phyloP scores from a whole-genome alignment of 2,329 filamentous ascomycete genomes.

The Nannizzia gypsea region DNA sequence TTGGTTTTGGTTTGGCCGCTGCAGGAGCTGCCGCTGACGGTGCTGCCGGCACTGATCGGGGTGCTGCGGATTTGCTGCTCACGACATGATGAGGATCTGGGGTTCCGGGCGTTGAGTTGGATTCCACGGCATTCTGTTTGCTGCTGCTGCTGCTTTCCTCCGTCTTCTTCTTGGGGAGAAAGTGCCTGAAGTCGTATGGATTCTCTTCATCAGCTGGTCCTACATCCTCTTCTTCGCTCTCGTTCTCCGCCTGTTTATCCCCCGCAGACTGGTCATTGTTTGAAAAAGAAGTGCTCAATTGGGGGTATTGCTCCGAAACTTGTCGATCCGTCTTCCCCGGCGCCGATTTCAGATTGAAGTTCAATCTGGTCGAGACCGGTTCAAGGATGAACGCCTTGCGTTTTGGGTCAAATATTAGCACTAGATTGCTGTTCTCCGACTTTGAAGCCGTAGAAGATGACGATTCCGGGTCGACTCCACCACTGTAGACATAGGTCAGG shows the following conservation, averaged over 20 bases:
- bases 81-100: conserved; percentile 25
- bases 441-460: conserved; percentile 15
- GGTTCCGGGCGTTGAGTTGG: conserved; percentile 23
- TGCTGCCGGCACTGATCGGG: conserved; percentile 19
- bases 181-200: conserved; percentile 40
- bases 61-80: conserved; percentile 19
- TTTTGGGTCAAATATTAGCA: conserved; percentile 62
- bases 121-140: conserved; percentile 18
- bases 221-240: conserved; percentile 30
- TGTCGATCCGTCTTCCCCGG: conserved; percentile 55
- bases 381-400: conserved; percentile 72
- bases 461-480: conserved; percentile 28
- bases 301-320: conserved; percentile 55
- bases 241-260: conserved; percentile 17
- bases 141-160: conserved; percentile 16
- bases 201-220: conserved; percentile 32
- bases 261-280: conserved; percentile 23
- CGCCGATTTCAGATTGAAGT: conserved; percentile 69
- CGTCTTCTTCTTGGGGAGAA: conserved; percentile 32
- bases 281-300: conserved; percentile 39
- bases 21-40: conserved; percentile 17
- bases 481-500: conserved; percentile 30
- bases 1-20: conserved; percentile 16
- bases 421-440: conserved; percentile 26
- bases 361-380: conserved; percentile 66